Evolutionary conservation across 2,329 filamentous ascomycete species (phyloP), one percentile per base, ranked within the genome.

Genomic region (Trichoderma aggressivum): DNA sequence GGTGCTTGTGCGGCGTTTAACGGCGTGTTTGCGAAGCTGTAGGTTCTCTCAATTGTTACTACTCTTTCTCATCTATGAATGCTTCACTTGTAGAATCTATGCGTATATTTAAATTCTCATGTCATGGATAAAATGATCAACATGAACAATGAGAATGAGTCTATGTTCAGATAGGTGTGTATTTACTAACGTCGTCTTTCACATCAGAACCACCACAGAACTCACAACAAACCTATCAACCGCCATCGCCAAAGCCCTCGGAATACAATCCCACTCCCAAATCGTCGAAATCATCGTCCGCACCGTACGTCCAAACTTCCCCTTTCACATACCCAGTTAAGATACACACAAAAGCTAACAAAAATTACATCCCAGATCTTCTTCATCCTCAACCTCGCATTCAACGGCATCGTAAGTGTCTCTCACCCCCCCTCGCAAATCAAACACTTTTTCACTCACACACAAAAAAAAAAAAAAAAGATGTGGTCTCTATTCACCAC

Each of bases 401-500:
- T 94, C 81, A 94, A 94, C 77, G 91, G 88, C 66, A 84, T 93
- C 16, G 87, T 90, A 80, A 81, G 86, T 82, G 12, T 7, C 18
- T 1, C 43, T 47, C 26, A 6, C 10, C 47, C 36, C 28, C n/a
- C 16, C 11, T 39, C 53, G 39, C 43, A 50, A 12, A 21, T 1
- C 5, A 14, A 24, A 24, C 10, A 58, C 36, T 28, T 30, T 5
- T 11, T 21, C 43, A 56, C 69, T 55, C 10, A 72, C 56, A 55
- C 21, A 3, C 12, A 32, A 26, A 18, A 24, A 58, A 28, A 30
- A 12, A 32, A 43, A 14, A 64, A 26, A 47, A 32, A 88, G 81
- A 95, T 95, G 92, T 95, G 92, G 92, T 89, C 91, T 0, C 86
- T 95, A 61, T 95, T 94, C 82, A 95, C 92, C 7, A 87, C 89